A percentile compares a stretch with the other conserved stretches of the same genome.
Evolutionary conservation across 202 grass and related monocot species (phyloP).

Genomic region (Elaeis oleifera): DNA sequence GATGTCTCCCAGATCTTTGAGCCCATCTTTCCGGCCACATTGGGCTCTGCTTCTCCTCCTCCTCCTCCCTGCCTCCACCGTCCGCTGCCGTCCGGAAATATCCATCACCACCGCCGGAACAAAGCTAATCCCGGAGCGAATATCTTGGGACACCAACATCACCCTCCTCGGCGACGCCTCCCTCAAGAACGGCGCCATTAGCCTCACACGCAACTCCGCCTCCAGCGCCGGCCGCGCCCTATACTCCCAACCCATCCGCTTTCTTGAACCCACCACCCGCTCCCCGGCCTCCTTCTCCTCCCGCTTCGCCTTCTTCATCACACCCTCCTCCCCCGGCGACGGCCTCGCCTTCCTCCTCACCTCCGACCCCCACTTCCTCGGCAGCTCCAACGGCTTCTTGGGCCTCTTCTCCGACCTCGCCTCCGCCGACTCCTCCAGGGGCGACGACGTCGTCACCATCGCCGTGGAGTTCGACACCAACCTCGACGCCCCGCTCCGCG

Average conservation of each 20-base stretch:
- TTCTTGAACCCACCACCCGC: conserved; percentile 29
- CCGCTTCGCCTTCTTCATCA: conserved; percentile 61
- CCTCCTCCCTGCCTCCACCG: no score
- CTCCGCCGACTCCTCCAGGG: conserved; percentile 25
- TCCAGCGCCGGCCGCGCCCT: conserved; percentile 44
- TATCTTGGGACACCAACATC: conserved; percentile 70
- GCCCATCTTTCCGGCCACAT: no score
- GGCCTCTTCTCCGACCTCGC: conserved; percentile 45
- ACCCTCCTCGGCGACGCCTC: conserved; percentile 62
- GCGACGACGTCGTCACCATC: conserved; percentile 27
- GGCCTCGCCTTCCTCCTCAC: conserved; percentile 67
- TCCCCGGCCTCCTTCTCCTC: conserved; percentile 48
- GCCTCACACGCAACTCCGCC: conserved; percentile 39
- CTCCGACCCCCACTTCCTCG: conserved; percentile 42
- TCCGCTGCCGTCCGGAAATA: no score
- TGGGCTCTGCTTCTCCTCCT: no score
- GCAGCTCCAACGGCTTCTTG: conserved; percentile 46
- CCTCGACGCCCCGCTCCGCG: conserved; percentile 41
- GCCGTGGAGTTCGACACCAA: conserved; percentile 69
- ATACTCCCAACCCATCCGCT: conserved; percentile 46
- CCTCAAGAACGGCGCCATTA: conserved; percentile 33
- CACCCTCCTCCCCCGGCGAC: conserved; percentile 42
- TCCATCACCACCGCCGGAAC: not conserved
- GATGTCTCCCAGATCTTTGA: no score
- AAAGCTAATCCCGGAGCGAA: not conserved